A percentile compares a stretch with the other conserved stretches of the same genome.
These are phyloP conservation scores for Pythium vanterpoolii DNA, from an alignment of 352 stramenopile genomes.

Conservation along the genomic window DNA sequence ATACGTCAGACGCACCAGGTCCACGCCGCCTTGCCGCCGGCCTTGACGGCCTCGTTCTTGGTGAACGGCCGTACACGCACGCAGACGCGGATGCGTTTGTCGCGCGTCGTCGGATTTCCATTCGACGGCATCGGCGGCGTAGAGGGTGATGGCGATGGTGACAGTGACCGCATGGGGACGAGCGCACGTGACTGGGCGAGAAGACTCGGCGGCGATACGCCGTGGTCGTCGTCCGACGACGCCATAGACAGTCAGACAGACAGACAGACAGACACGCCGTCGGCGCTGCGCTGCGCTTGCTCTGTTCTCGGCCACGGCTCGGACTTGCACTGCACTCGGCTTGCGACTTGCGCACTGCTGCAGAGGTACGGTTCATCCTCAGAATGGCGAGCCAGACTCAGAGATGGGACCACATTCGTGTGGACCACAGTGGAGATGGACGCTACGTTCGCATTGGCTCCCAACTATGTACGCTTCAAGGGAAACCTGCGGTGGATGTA, in stretches of 20 bases:
- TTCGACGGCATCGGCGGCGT: neutral
- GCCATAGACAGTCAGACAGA: too few relatives aligned
- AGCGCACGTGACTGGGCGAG: constrained; percentile 12
- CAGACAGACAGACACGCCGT: too few relatives aligned
- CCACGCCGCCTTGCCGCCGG: constrained; percentile 75
- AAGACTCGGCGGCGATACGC: constrained; percentile 2
- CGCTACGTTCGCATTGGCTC: neutral
- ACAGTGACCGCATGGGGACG: constrained; percentile 1
- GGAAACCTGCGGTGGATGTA: neutral
- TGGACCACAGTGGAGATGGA: neutral
- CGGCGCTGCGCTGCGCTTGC: too few relatives aligned
- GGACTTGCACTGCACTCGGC: neutral
- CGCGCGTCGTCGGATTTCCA: constrained; percentile 16
- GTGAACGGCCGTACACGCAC: constrained; percentile 76
- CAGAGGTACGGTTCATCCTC: constrained; percentile 10
- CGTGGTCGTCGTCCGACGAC: neutral
- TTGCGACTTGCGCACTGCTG: neutral
- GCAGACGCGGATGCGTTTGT: constrained; percentile 80
- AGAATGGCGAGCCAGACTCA: neutral
- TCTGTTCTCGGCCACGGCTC: too few relatives aligned
- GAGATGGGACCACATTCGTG: neutral
- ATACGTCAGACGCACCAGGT: constrained; percentile 69
- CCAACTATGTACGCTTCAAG: neutral
- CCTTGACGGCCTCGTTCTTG: constrained; percentile 62
- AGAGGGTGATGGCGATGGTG: neutral